Percentiles rank a stretch among this genome's conserved stretches.
phyloP scores from a whole-genome alignment of 1,139 yeast species.

The Hanseniaspora uvarum region DNA sequence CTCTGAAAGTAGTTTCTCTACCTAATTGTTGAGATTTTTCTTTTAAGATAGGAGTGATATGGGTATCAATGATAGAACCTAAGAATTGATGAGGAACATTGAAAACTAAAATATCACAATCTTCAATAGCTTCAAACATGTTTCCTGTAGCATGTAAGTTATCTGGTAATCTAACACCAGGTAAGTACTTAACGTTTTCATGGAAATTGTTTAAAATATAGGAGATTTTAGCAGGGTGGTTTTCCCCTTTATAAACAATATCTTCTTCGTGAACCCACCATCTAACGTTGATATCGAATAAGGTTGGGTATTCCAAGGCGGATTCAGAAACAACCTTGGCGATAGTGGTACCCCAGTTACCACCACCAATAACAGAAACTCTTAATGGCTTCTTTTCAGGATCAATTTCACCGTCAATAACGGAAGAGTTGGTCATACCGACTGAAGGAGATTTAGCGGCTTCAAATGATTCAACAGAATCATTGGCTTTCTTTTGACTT shows the following conservation, averaged over 20 bases:
- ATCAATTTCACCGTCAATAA: conserved; percentile 22
- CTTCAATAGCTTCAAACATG: conserved; percentile 57
- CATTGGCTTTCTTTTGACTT: not conserved
- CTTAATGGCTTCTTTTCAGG: conserved; percentile 35
- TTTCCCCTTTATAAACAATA: conserved; percentile 43
- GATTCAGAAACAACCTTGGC: conserved; percentile 90
- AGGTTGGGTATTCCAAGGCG: conserved; percentile 43
- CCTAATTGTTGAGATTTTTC: conserved; percentile 43
- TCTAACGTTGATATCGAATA: conserved; percentile 54
- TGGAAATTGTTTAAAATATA: conserved; percentile 78
- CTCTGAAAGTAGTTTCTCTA: conserved; percentile 13
- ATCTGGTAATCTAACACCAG: conserved; percentile 66
- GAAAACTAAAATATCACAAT: conserved; percentile 74
- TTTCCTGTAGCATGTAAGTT: conserved; percentile 82
- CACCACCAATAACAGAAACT: conserved; percentile 55
- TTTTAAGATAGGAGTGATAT: conserved; percentile 33
- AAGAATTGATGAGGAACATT: conserved; percentile 93
- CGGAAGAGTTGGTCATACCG: conserved; percentile 16
- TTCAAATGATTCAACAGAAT: conserved; percentile 8
- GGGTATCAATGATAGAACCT: conserved; percentile 44
- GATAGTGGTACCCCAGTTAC: conserved; percentile 91
- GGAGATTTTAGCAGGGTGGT: conserved; percentile 43
- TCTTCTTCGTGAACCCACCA: conserved; percentile 95
- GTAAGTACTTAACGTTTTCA: conserved; percentile 82
- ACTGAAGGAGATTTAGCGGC: conserved; percentile 11